Base-by-base conservation (phyloP, 768 basidiomycete genomes). In the Chlorophyllum brunneum region DNA sequence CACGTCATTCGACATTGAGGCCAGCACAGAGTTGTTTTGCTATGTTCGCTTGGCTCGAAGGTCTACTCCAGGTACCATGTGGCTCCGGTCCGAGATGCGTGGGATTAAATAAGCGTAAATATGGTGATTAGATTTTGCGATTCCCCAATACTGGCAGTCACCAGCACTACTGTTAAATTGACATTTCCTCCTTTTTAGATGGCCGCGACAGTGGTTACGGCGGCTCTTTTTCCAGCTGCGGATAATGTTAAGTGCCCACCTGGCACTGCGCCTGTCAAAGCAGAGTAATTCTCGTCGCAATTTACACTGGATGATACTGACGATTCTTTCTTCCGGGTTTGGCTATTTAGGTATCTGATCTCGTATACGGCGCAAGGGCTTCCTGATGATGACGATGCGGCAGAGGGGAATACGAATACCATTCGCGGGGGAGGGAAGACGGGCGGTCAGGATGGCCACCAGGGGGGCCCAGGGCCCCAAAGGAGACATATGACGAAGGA, bases 351-450 rank as follows among this genome's bases (percentile, higher is more conserved):
- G 60, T 75, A 60, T 47, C 56, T 72, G 22, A 59, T 75, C 22
- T 63, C 67, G 15, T 49, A 58, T 13, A 61, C 63, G 46, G 54
- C 61, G 4, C 55, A 43, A 38, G 54, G 56, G 5, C 54, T 60
- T 3, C 69, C 69, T 7, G 70, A 73, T 55, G 75, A 75, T 55
- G n/a, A n/a, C n/a, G 75, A 75, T 50, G 70, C 79, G 13, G 86
- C 86, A 1, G 88, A 89, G 58, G 85, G 81, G 20, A 68, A 71
- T 11, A 78, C 76, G 1, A 73, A 70, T 60, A 67, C 62, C 50
- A 61, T 47, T 55, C 66, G 61, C 6, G 64, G 63, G 23, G 64
- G 58, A 13, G 56, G 54, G 18, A 57, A 56, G 11, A 36, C 50
- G 13, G 51, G 58, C 15, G 57, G 60, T 5, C 65, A 65, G 33